phyloP scores from a whole-genome alignment of 1,284 basidiomycete genomes.

The Lignosus rhinocerotis region DNA sequence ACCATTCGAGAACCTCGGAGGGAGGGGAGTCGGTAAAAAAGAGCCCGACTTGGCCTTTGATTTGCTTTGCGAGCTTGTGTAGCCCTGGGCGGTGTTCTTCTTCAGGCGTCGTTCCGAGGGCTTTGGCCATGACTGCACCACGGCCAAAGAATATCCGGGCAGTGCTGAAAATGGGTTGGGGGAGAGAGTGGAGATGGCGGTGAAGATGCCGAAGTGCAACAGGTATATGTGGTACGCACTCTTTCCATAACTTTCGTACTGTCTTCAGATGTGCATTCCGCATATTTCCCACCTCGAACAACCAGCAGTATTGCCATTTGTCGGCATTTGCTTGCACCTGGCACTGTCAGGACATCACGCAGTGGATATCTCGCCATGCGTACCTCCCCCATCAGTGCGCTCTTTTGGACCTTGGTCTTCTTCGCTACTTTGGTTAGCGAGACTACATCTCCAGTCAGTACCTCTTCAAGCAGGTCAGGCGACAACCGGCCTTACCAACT shows the following conservation, averaged over 20 bases:
- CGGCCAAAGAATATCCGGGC: slow-evolving; percentile 93
- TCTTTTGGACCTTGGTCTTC: slow-evolving; percentile 86
- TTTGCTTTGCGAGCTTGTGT: slow-evolving; percentile 80
- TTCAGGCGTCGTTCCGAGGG: slow-evolving; percentile 86
- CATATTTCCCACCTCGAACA: slow-evolving; percentile 95
- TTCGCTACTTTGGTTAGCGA: slow-evolving; percentile 79
- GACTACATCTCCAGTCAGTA: slow-evolving; percentile 43
- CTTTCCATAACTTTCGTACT: slow-evolving; percentile 92
- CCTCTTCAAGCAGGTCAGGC: background rate
- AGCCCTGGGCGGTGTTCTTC: slow-evolving; percentile 86
- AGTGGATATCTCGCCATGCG: slow-evolving; percentile 21
- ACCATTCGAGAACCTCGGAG: slow-evolving; percentile 92
- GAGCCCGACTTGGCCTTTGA: slow-evolving; percentile 92
- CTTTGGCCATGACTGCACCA: slow-evolving; percentile 94
- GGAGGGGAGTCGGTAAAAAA: slow-evolving; percentile 90
- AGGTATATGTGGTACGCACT: slow-evolving; percentile 50
- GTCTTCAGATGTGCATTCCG: slow-evolving; percentile 94
- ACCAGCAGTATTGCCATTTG: slow-evolving; percentile 93
- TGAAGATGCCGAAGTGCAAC: background rate
- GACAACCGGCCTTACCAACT: slow-evolving; percentile 48
- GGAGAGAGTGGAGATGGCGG: background rate
- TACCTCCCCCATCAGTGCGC: slow-evolving; percentile 81
- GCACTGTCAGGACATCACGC: background rate
- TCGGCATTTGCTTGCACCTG: slow-evolving; percentile 79
- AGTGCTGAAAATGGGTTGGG: slow-evolving; percentile 49